Percentiles rank a stretch among this genome's conserved stretches.
phyloP scores from a whole-genome alignment of 768 basidiomycete genomes.

The Lactifluus rugatus region DNA sequence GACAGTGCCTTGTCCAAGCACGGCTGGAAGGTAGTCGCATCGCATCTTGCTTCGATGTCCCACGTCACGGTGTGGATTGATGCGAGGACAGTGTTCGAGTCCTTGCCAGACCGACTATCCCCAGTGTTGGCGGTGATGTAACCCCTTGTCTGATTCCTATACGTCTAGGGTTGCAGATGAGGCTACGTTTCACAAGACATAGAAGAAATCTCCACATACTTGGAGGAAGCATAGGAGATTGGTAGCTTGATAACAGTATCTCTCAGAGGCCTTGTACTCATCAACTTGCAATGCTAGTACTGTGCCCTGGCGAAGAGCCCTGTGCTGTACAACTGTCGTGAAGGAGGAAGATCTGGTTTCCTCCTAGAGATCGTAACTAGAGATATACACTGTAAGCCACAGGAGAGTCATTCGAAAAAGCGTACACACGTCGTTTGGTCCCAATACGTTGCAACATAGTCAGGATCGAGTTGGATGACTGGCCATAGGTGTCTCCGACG shows the following conservation, averaged over 20 bases:
- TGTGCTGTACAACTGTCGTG: slow-evolving; percentile 64
- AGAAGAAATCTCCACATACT: slow-evolving; percentile 27
- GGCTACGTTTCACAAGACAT: not conserved
- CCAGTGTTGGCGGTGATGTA: slow-evolving; percentile 72
- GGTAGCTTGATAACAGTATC: slow-evolving; percentile 49
- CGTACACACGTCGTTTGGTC: slow-evolving; percentile 47
- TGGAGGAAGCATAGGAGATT: slow-evolving; percentile 70
- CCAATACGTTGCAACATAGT: slow-evolving; percentile 65
- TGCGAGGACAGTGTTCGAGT: slow-evolving; percentile 34
- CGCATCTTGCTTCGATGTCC: slow-evolving; percentile 62
- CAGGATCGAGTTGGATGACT: slow-evolving; percentile 59
- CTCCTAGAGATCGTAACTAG: slow-evolving; percentile 68
- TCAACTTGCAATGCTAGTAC: slow-evolving; percentile 49
- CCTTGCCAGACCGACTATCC: slow-evolving; percentile 64
- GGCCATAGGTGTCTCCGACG: slow-evolving; percentile 56
- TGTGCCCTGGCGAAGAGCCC: slow-evolving; percentile 59
- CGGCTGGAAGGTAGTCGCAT: slow-evolving; percentile 68
- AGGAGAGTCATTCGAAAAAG: not conserved
- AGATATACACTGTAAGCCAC: not conserved
- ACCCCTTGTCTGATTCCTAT: slow-evolving; percentile 55
- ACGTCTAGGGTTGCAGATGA: slow-evolving; percentile 38
- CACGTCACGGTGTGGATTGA: slow-evolving; percentile 75
- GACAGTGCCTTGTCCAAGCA: slow-evolving; percentile 74
- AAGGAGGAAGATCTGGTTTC: slow-evolving; percentile 67
- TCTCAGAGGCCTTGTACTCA: slow-evolving; percentile 33